Base-by-base conservation (phyloP, 108 stramenopile genomes). In the Nannochloropsis salina region DNA sequence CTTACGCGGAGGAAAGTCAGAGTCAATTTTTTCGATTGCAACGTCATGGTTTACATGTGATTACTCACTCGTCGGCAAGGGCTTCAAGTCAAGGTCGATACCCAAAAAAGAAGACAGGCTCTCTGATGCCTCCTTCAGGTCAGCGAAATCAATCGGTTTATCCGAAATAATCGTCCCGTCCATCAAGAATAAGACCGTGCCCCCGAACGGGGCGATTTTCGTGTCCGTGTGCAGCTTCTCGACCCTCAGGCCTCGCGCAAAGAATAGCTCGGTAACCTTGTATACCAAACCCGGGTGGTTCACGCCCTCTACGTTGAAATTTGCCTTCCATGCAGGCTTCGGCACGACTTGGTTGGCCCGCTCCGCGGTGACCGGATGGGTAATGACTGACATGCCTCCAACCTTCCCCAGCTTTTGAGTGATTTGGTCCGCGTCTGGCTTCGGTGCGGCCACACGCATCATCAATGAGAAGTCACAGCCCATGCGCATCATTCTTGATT, bases 161-260 rank as follows among this genome's bases (percentile, higher is more conserved):
- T 74, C 61, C 61, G 61, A 74, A n/a, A 74, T 74, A n/a, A 74
- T 74, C 3, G 61, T 74, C 61, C 61, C 61, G n/a, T 74, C 61
- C 61, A 74, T 74, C 61, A 74, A 74, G n/a, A 74, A 74, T 74
- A 74, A 8, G 5, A 74, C 61, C 61, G 61, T 74, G 61, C 61
- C 61, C 61, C 61, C 61, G 6, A 74, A 74, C 8, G 61, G 61
- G 20, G 61, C 61, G 3, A 74, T 74, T 74, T 74, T 74, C 61
- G 61, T 74, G 20, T 74, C 61, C 20, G 61, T 74, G n/a, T 74
- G 61, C 8, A 74, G 61, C 61, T 74, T 74, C 8, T 74, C 61
- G 20, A 74, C 61, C 20, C 61, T 15, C 61, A 74, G n/a, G 5
- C 61, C 61, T n/a, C 61, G 61, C 61, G 61, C 61, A 74, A 74